Conservation (phyloP, 805 yeast species). For the Hanseniaspora vineae region DNA sequence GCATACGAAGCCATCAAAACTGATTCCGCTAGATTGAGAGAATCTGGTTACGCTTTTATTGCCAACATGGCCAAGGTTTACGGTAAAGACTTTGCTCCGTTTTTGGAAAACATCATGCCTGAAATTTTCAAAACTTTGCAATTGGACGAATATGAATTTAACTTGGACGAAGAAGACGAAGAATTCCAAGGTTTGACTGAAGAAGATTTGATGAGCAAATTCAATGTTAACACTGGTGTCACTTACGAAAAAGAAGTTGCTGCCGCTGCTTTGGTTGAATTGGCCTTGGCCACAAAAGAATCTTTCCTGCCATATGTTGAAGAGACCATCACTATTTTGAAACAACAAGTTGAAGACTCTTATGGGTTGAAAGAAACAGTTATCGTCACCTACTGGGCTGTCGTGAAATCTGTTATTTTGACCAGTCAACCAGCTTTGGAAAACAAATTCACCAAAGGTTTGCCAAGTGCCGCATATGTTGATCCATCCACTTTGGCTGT, state of each 20-base stretch:
- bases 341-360: slow-evolving; percentile 69
- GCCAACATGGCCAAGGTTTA: slow-evolving; percentile 91
- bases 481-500: slow-evolving; percentile 44
- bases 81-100: slow-evolving; percentile 79
- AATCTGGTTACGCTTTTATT: slow-evolving; percentile 87
- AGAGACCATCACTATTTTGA: slow-evolving; percentile 46
- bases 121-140: slow-evolving; percentile 70
- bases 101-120: slow-evolving; percentile 72
- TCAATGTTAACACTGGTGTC: slow-evolving; percentile 86
- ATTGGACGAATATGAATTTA: slow-evolving; percentile 72
- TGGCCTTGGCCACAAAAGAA: slow-evolving; percentile 76
- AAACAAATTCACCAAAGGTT: slow-evolving; percentile 47
- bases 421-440: slow-evolving; percentile 30
- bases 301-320: slow-evolving; percentile 70
- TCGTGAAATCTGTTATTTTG: slow-evolving; percentile 54
- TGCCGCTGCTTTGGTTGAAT: slow-evolving; percentile 77
- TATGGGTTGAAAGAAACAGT: slow-evolving; percentile 89
- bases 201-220: slow-evolving; percentile 54
- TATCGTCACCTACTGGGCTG: slow-evolving; percentile 68
- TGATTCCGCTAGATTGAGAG: slow-evolving; percentile 77
- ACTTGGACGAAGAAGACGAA: slow-evolving; percentile 41
- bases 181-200: slow-evolving; percentile 38
- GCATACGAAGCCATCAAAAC: slow-evolving; percentile 69
- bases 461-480: slow-evolving; percentile 47
- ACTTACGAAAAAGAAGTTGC: slow-evolving; percentile 94